phyloP scores from a whole-genome alignment of 2,329 filamentous ascomycete genomes.

The Pseudonectria buxi region DNA sequence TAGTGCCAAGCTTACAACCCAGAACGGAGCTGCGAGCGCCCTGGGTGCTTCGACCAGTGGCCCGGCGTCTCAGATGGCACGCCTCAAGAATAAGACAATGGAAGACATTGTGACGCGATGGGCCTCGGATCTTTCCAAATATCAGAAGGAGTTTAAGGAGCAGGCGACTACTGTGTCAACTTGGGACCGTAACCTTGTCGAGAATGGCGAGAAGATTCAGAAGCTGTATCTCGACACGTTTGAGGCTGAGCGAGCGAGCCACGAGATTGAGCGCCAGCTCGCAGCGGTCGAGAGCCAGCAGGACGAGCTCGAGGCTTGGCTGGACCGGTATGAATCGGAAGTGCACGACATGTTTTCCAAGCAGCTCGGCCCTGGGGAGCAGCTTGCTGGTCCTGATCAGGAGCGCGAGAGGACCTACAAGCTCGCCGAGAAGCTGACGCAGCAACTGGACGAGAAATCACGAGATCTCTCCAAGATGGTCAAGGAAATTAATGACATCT shows the following conservation, averaged over 20 bases:
- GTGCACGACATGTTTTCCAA: constrained; percentile 82
- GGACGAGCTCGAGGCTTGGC: constrained; percentile 78
- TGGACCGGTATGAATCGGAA: constrained; percentile 86
- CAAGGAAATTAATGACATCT: constrained; percentile 92
- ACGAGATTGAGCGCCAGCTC: constrained; percentile 89
- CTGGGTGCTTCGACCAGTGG: constrained; percentile 72
- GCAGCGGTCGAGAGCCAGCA: constrained; percentile 87
- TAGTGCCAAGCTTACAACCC: constrained; percentile 22
- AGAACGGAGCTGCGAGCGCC: constrained; percentile 27
- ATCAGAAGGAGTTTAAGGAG: constrained; percentile 92
- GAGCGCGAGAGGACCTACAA: constrained; percentile 96
- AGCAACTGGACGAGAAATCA: constrained; percentile 87
- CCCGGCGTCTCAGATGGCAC: constrained; percentile 75
- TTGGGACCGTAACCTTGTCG: constrained; percentile 89
- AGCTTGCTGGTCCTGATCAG: constrained; percentile 81
- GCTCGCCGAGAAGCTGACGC: constrained; percentile 85
- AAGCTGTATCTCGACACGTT: constrained; percentile 87
- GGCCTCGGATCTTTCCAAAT: constrained; percentile 91
- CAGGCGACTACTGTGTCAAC: constrained; percentile 80
- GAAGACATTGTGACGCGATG: constrained; percentile 97
- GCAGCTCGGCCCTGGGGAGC: constrained; percentile 68
- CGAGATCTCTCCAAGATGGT: constrained; percentile 94
- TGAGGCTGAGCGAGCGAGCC: constrained; percentile 86
- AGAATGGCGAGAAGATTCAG: constrained; percentile 92
- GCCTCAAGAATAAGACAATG: constrained; percentile 97